Evolutionary conservation across 2,329 filamentous ascomycete genomes (phyloP).

Genomic region (Phyllosticta citrichinensis): DNA sequence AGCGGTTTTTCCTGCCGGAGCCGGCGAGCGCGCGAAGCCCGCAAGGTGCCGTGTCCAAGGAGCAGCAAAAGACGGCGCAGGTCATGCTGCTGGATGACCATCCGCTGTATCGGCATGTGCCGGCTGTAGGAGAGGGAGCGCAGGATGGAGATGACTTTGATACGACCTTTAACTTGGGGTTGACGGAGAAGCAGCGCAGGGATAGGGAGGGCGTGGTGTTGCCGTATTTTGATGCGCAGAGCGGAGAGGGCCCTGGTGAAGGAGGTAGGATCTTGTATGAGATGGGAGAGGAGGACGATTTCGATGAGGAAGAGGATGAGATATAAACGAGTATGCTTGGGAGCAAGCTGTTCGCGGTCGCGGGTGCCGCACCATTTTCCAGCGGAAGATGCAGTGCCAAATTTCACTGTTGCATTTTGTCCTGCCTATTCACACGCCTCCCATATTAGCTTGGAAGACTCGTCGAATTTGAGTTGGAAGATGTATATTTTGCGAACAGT

Average conservation of each 20-base stretch:
- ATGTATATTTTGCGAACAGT: no score
- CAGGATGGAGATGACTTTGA: slow-evolving; percentile 47
- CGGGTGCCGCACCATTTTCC: no score
- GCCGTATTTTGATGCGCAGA: slow-evolving; percentile 95
- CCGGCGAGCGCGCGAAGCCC: background rate
- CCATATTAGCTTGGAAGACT: no score
- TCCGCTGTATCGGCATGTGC: slow-evolving; percentile 49
- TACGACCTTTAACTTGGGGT: slow-evolving; percentile 73
- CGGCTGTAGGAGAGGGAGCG: slow-evolving; percentile 27
- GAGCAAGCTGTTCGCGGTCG: background rate
- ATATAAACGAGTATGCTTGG: slow-evolving; percentile 40
- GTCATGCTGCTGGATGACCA: slow-evolving; percentile 66
- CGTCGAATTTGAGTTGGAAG: no score
- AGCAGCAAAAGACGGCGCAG: slow-evolving; percentile 31
- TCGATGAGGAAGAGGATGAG: slow-evolving; percentile 93
- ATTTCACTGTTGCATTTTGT: no score
- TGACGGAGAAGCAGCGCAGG: slow-evolving; percentile 82
- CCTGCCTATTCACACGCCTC: no score
- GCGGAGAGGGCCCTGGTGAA: slow-evolving; percentile 59
- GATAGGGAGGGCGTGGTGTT: slow-evolving; percentile 84
- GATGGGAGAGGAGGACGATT: slow-evolving; percentile 93
- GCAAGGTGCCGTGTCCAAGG: background rate
- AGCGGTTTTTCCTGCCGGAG: slow-evolving; percentile 51
- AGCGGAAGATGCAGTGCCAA: no score
- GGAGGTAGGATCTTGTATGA: slow-evolving; percentile 93